These are phyloP conservation scores for Cichorium intybus DNA, from an alignment of 140 eudicot genomes.

Conservation along the genomic window DNA sequence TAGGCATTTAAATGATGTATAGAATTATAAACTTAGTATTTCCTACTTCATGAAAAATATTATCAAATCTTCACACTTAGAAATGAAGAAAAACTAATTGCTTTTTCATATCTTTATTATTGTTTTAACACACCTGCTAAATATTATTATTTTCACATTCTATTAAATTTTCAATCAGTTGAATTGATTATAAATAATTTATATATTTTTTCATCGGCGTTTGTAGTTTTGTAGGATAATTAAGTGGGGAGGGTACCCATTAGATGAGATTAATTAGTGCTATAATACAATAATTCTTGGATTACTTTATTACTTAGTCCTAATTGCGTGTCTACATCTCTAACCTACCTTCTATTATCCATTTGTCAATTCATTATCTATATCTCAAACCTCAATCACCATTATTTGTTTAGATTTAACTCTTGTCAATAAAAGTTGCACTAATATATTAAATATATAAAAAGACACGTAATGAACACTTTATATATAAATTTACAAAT, in stretches of 20 bases:
- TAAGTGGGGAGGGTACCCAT: neutral
- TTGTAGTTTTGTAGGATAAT: neutral
- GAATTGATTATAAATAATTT: no score
- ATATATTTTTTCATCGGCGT: neutral
- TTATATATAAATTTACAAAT: neutral
- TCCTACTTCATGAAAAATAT: no score
- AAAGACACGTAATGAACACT: neutral
- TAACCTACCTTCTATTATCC: constrained; percentile 25
- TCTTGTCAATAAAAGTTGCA: neutral
- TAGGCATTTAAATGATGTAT: neutral
- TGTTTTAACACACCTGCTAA: neutral
- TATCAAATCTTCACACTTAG: neutral
- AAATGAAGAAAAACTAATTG: neutral
- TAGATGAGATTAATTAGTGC: neutral
- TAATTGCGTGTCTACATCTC: constrained; percentile 27
- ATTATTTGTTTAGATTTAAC: constrained; percentile 6
- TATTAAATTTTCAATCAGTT: no score
- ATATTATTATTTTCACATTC: neutral
- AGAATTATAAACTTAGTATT: neutral
- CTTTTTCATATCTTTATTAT: no score
- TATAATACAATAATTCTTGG: neutral
- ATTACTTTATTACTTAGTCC: neutral
- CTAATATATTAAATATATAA: neutral
- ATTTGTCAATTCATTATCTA: constrained; percentile 8
- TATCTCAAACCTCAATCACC: constrained; percentile 19